phyloP scores from a whole-genome alignment of 2,329 filamentous ascomycete species.

The Epichloe gansuensis region DNA sequence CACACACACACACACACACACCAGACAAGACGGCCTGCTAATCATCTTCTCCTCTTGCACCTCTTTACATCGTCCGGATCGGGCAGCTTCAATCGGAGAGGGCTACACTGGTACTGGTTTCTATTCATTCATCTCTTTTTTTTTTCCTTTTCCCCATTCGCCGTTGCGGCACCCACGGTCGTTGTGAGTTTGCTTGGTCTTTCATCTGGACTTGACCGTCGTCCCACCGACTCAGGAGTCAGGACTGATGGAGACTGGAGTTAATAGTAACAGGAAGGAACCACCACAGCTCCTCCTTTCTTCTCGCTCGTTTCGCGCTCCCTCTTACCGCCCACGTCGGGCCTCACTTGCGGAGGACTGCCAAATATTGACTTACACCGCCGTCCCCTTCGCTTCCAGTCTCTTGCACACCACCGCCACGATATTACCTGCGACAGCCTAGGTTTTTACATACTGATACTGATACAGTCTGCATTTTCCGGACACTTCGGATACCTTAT shows the following conservation, averaged over 20 bases:
- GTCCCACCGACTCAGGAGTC: neutral
- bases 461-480: neutral
- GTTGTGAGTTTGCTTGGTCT: neutral
- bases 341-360: neutral
- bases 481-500: neutral
- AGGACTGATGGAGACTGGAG: neutral
- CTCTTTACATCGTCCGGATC: neutral
- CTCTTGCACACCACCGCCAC: neutral
- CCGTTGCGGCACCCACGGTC: constrained; percentile 1
- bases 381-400: neutral
- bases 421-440: neutral
- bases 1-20: no score
- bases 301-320: neutral
- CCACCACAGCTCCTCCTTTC: neutral
- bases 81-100: neutral
- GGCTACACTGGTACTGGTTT: neutral
- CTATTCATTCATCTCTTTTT: neutral
- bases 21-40: no score
- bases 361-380: constrained; percentile 8
- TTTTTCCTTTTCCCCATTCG: neutral
- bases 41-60: no score
- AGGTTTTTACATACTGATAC: neutral
- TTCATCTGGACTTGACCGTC: neutral
- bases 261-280: neutral
- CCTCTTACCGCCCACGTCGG: neutral